Base-by-base conservation (phyloP, 2,329 filamentous ascomycete genomes). In the Fusarium sp. region DNA sequence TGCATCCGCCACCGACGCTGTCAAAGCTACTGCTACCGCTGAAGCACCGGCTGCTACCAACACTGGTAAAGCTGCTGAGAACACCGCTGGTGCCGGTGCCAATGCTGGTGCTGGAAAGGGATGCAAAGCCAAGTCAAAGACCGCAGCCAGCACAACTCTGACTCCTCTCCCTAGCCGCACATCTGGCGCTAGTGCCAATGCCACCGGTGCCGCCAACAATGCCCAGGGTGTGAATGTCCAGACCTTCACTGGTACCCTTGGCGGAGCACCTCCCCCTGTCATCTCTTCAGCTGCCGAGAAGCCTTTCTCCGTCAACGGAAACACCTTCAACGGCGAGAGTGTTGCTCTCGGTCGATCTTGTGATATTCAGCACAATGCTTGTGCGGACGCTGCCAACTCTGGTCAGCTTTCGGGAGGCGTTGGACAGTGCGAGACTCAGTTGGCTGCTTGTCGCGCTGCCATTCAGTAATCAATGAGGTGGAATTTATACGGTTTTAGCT, bases 291-390 rank as follows among this genome's bases (percentile, higher is more conserved):
- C 15, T n/a, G 48, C 28, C 9, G 48, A 26, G 11, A 56, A n/a
- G 24, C 58, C 58, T 22, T 61, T 61, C 44, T 61, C 58, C 8
- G 58, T 61, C 5, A 61, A 61, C 8, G 58, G 58, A n/a, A 61
- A 61, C 48, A 61, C 58, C 3, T 61, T 61, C 12, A 61, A 26
- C 7, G 58, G 58, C 1, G 48, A 39, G 20, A 22, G 38, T 12
- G 58, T 28, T 36, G 58, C 58, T 20, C 58, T 61, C 6, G 58
- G 58, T 1, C 48, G 58, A 24, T 61, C 58, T 18, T 61, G 58
- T 5, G 58, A 61, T 24, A 61, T 61, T 4, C 58, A 61, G 30
- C 48, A 61, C 7, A 61, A 61, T 26, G 58, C 58, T n/a, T 61
- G 58, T 18, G 58, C 58, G 1, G 13, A 61, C 4, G 58, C 58